These are phyloP conservation scores for Phylloporus sp. DNA, from an alignment of 768 basidiomycete species.

Conservation along the genomic window DNA sequence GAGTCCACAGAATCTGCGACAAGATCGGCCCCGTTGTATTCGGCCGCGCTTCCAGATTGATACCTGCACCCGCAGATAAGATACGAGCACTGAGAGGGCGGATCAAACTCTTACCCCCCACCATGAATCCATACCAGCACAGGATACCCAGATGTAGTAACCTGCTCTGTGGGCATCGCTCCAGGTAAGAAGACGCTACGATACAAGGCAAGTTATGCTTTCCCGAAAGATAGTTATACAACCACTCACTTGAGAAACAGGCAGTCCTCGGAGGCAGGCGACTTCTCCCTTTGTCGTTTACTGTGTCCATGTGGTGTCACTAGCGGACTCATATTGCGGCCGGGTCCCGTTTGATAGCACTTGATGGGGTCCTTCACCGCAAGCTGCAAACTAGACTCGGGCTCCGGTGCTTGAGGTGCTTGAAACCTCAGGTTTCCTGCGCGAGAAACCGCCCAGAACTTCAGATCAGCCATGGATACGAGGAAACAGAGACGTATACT, in stretches of 20 bases:
- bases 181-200: slow-evolving; percentile 14
- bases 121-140: slow-evolving; percentile 38
- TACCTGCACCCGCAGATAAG: slow-evolving; percentile 18
- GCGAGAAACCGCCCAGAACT: too few species aligned
- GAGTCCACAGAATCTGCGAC: slow-evolving; percentile 21
- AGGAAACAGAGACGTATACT: too few species aligned
- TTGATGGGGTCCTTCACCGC: slow-evolving; percentile 25
- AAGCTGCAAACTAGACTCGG: slow-evolving; percentile 17
- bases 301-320: slow-evolving; percentile 2
- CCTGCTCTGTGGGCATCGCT: background rate
- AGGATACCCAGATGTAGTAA: slow-evolving; percentile 18
- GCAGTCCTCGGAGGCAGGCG: slow-evolving; percentile 30
- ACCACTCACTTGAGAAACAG: slow-evolving; percentile 20
- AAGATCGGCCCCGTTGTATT: slow-evolving; percentile 23
- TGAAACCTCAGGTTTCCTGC: slow-evolving; percentile 26
- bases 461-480: background rate
- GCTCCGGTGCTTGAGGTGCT: slow-evolving; percentile 26
- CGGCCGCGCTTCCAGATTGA: slow-evolving; percentile 10
- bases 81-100: too few species aligned
- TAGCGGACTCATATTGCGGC: slow-evolving; percentile 7
- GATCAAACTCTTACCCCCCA: slow-evolving; percentile 24
- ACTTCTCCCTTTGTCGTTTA: slow-evolving; percentile 8
- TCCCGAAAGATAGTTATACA: background rate
- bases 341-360: slow-evolving; percentile 22
- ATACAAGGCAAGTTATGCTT: background rate